These are phyloP conservation scores for Paspalum vaginatum DNA, from an alignment of 176 grass and related monocot species.

Conservation along the genomic window DNA sequence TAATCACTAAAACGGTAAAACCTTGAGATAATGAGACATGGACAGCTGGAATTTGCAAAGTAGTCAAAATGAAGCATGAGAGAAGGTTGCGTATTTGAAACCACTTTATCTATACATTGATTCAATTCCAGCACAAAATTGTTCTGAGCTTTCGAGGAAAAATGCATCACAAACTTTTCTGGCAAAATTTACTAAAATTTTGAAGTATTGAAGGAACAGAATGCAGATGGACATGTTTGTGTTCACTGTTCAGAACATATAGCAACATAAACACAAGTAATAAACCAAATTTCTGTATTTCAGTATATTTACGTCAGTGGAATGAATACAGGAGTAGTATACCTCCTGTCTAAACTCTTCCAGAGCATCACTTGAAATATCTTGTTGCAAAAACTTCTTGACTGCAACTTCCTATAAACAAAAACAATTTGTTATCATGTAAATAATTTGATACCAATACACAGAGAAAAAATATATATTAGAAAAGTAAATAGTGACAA, in stretches of 20 bases:
- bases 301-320: conserved; percentile 25
- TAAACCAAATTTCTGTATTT: conserved; percentile 9
- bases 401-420: conserved; percentile 93
- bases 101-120: not conserved
- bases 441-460: conserved; percentile 3
- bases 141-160: not conserved
- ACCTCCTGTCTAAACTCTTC: conserved; percentile 99
- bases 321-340: conserved; percentile 39
- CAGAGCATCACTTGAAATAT: conserved; percentile 94
- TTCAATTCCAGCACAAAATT: not conserved
- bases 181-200: conserved; percentile 10
- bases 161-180: not conserved
- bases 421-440: conserved; percentile 38
- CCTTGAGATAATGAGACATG: not conserved
- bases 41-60: conserved; percentile 11
- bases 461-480: conserved; percentile 5
- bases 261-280: conserved; percentile 23
- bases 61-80: not conserved
- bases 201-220: not conserved
- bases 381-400: conserved; percentile 99
- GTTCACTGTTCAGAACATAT: not conserved
- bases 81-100: not conserved
- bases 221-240: not conserved
- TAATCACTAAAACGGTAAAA: conserved; percentile 5
- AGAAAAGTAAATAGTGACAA: not conserved